phyloP scores from a whole-genome alignment of 2,329 filamentous ascomycete species.

The Teratosphaeria nubilosa region DNA sequence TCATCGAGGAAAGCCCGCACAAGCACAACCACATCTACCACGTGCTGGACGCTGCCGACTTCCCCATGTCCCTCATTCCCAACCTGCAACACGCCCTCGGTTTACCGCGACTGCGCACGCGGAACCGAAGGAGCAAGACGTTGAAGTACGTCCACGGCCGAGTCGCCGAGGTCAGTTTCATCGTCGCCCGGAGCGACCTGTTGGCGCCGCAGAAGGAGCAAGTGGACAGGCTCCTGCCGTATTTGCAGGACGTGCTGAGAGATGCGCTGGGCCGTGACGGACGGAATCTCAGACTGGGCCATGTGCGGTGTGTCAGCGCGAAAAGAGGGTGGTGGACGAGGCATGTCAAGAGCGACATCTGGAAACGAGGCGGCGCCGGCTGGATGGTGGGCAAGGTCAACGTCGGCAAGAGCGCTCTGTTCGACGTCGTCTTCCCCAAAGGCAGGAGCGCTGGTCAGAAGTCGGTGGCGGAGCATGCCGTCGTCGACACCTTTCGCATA shows the following conservation, averaged over 20 bases:
- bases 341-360: constrained; percentile 76
- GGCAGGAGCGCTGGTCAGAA: constrained; percentile 25
- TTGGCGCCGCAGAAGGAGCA: constrained; percentile 74
- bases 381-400: constrained; percentile 99
- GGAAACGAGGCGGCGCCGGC: constrained; percentile 68
- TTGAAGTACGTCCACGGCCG: constrained; percentile 56
- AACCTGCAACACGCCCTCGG: constrained; percentile 61
- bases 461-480: background rate
- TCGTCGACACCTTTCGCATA: background rate
- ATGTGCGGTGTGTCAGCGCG: constrained; percentile 76
- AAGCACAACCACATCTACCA: constrained; percentile 93
- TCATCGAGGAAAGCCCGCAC: constrained; percentile 78
- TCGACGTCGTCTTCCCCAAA: constrained; percentile 81
- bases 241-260: constrained; percentile 65
- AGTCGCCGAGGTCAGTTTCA: constrained; percentile 73
- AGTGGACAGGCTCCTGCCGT: constrained; percentile 79
- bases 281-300: constrained; percentile 69
- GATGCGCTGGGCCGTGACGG: constrained; percentile 61
- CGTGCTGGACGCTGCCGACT: constrained; percentile 88
- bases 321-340: constrained; percentile 86
- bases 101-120: constrained; percentile 63
- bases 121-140: constrained; percentile 65
- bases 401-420: constrained; percentile 89
- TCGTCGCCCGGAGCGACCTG: constrained; percentile 81
- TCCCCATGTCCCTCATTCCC: constrained; percentile 84